phyloP scores from a whole-genome alignment of 371 early-diverging fungal species.

The Mortierella sp. region DNA sequence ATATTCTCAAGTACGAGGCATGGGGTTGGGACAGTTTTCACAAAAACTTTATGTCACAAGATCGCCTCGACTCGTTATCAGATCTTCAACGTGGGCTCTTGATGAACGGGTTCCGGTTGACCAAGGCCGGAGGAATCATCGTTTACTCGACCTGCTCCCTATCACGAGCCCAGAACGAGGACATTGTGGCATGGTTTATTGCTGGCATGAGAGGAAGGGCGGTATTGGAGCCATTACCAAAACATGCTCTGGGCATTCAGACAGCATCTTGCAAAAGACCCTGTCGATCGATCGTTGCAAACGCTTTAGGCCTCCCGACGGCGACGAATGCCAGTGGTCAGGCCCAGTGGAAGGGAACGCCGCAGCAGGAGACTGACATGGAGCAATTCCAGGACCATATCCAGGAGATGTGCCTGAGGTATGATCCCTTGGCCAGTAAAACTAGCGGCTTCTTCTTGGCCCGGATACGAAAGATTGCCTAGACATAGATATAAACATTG shows the following conservation, averaged over 20 bases:
- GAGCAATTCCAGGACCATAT: conserved; percentile 35
- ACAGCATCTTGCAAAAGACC: conserved; percentile 48
- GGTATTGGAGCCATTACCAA: conserved; percentile 49
- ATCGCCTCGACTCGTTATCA: conserved; percentile 61
- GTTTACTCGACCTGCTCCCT: conserved; percentile 93
- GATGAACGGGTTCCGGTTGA: conserved; percentile 78
- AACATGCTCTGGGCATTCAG: conserved; percentile 42
- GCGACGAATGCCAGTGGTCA: not conserved
- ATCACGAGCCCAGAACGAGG: conserved; percentile 87
- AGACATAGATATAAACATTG: conserved; percentile 5
- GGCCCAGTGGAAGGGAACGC: conserved; percentile 24
- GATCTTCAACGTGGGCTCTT: conserved; percentile 74
- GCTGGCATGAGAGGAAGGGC: conserved; percentile 58
- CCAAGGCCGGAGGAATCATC: conserved; percentile 80
- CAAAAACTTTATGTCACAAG: conserved; percentile 75
- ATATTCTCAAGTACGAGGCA: conserved; percentile 84
- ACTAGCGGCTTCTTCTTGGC: conserved; percentile 87
- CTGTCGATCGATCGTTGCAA: conserved; percentile 32
- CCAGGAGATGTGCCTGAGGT: conserved; percentile 63
- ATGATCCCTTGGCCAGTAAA: conserved; percentile 74
- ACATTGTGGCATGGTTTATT: conserved; percentile 84
- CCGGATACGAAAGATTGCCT: conserved; percentile 69
- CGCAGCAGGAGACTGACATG: conserved; percentile 38
- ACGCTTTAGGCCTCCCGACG: conserved; percentile 26
- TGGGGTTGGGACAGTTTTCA: conserved; percentile 84